Percentiles rank a stretch among this genome's conserved stretches.
These are phyloP conservation scores for Barbatosphaeria neglecta DNA, from an alignment of 495 filamentous ascomycete genomes.

Conservation along the genomic window DNA sequence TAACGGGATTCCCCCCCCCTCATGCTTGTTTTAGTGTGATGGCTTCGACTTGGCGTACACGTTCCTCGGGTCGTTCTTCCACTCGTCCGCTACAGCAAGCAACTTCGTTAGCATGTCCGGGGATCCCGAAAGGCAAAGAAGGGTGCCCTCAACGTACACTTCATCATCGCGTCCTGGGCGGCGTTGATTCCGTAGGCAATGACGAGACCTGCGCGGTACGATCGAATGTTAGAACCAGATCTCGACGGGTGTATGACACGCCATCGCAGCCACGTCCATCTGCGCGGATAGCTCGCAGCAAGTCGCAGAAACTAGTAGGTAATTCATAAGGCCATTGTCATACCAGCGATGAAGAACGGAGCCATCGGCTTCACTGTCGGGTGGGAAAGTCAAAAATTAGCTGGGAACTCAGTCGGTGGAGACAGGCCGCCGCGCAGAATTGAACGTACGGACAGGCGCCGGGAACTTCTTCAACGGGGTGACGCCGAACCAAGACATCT, in stretches of 20 bases:
- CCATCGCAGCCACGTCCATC: no score
- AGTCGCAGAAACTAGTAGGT: no score
- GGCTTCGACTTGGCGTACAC: constrained; percentile 48
- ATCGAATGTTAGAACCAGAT: constrained; percentile 4
- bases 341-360: constrained; percentile 93
- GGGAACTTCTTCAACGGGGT: constrained; percentile 75
- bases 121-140: constrained; percentile 1
- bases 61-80: constrained; percentile 93
- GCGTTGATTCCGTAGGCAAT: constrained; percentile 83
- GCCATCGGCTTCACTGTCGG: constrained; percentile 69
- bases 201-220: constrained; percentile 58
- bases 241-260: no score
- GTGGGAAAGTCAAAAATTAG: constrained; percentile 12
- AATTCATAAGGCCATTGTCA: constrained; percentile 17
- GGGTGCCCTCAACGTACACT: constrained; percentile 47
- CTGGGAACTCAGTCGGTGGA: constrained; percentile 6
- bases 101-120: constrained; percentile 10
- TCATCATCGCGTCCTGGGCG: constrained; percentile 53
- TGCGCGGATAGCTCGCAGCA: no score
- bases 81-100: constrained; percentile 62
- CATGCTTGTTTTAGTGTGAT: constrained; percentile 23
- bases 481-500: constrained; percentile 63
- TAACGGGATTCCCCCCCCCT: constrained; percentile 2
- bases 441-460: constrained; percentile 66
- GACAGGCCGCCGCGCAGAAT: constrained; percentile 5